A percentile compares a stretch with the other conserved stretches of the same genome.
Evolutionary conservation across 768 basidiomycete species (phyloP).

Genomic region (Pilatotrama ljubarskyi): DNA sequence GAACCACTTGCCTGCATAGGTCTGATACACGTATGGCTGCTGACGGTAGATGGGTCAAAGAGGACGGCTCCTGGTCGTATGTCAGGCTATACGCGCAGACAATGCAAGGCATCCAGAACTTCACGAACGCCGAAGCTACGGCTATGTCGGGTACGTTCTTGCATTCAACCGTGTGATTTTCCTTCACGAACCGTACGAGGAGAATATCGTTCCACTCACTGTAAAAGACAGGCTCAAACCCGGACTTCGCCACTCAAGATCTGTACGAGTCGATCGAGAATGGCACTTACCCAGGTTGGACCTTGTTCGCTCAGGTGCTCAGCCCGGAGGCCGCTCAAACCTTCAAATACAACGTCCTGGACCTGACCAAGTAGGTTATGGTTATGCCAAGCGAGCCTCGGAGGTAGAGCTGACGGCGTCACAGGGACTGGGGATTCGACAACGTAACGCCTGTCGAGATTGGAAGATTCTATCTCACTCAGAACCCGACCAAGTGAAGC

Average conservation of each 20-base stretch:
- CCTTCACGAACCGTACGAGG: not conserved
- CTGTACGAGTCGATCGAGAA: constrained; percentile 56
- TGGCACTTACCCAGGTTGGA: constrained; percentile 55
- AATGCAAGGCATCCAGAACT: constrained; percentile 37
- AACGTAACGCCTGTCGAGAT: constrained; percentile 38
- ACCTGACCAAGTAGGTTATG: constrained; percentile 46
- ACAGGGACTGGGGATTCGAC: constrained; percentile 38
- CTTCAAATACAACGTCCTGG: constrained; percentile 51
- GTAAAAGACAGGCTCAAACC: constrained; percentile 28
- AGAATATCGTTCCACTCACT: not conserved
- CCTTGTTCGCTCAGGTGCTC: constrained; percentile 57
- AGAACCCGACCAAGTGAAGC: constrained; percentile 36
- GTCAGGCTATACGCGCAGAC: constrained; percentile 46
- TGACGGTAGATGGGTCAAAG: constrained; percentile 37
- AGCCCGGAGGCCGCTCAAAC: constrained; percentile 52
- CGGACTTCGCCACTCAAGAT: constrained; percentile 58
- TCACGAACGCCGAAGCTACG: constrained; percentile 38
- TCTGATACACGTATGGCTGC: not conserved
- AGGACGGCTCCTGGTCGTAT: constrained; percentile 51
- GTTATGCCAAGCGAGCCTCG: not conserved
- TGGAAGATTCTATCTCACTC: constrained; percentile 39
- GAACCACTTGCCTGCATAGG: not conserved
- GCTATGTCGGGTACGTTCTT: constrained; percentile 36
- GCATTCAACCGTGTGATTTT: too few relatives aligned
- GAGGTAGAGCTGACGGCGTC: not conserved